Evolutionary conservation across 345 rosid genomes (phyloP), one percentile per base, ranked within the genome.

Genomic region (Hibiscus mutabilis): DNA sequence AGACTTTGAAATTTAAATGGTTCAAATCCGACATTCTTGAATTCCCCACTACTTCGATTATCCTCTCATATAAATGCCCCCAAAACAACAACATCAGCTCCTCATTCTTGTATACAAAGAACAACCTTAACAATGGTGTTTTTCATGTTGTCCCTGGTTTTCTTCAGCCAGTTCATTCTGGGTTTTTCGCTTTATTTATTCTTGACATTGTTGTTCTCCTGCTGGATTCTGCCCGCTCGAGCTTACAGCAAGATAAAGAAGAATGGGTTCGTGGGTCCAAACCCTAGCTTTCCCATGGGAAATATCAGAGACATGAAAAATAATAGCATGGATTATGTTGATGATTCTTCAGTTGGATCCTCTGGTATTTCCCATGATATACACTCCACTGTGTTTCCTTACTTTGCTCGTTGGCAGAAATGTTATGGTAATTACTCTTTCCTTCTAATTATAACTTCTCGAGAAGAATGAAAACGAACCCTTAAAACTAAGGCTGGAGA

Each of bases 241-340:
- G 84, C 89, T 22, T 83, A 78, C 60, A 77, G 60, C 56, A 89
- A 85, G 86, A 83, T 92, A 63, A 80, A 62, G 75, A 83, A 58
- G 35, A 86, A 82, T 60, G 98, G 99, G 46, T 89, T 95, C 53
- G 16, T 40, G 14, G 99, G 97, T 61, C 99, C 99, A 61, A 25
- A 82, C 15, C 99, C 99, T 2, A 69, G 70, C 22, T 95, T 95
- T 47, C 99, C 99, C 44, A 63, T 92, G 0, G 99, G 98, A 49
- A 95, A 95, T 73, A 76, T 88, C 33, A 60, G 44, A 55, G 96
- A 90, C 65, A 95, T 92, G 85, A 86, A 69, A 72, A 90, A 67
- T 6, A 61, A 14, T 69, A 66, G 24, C 16, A 78, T 76, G 60
- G 61, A 37, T 7, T 8, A 49, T 24, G 66, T 18, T 2, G 67